Conservation (phyloP, 2,329 filamentous ascomycete genomes). For the Endocalyx cinctus region DNA sequence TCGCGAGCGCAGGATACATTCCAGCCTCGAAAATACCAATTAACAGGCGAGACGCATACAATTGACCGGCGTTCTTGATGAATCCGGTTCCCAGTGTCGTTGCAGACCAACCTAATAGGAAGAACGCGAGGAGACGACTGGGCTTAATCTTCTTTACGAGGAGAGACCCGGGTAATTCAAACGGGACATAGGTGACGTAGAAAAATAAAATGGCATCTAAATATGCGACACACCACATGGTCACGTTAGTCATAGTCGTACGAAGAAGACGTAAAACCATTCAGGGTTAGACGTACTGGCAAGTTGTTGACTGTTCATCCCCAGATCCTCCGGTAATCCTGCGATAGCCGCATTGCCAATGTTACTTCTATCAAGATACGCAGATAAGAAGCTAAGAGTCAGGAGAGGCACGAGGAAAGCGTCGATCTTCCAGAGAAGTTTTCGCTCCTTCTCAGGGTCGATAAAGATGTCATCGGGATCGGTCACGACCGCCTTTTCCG, state of each 20-base stretch:
- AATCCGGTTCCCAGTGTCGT: slow-evolving; percentile 4
- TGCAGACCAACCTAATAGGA: slow-evolving; percentile 5
- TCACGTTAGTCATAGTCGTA: no score
- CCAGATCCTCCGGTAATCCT: slow-evolving; percentile 3
- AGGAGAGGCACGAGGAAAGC: slow-evolving; percentile 3
- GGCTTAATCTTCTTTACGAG: slow-evolving; percentile 5
- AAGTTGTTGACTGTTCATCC: slow-evolving; percentile 4
- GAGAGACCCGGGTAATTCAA: slow-evolving; percentile 5
- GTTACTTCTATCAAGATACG: slow-evolving; percentile 4
- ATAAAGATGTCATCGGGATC: slow-evolving; percentile 5
- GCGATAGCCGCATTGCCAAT: slow-evolving; percentile 4
- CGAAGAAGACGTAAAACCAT: no score
- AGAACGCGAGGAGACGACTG: slow-evolving; percentile 3
- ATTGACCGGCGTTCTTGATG: slow-evolving; percentile 3
- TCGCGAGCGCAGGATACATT: slow-evolving; percentile 6
- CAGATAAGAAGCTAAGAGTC: slow-evolving; percentile 5
- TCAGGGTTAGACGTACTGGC: slow-evolving; percentile 2
- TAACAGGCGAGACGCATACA: slow-evolving; percentile 5
- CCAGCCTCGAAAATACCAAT: slow-evolving; percentile 5
- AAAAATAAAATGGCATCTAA: slow-evolving; percentile 4
- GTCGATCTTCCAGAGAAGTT: slow-evolving; percentile 5
- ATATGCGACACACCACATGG: no score
- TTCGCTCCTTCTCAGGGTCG: slow-evolving; percentile 3
- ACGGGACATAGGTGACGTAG: slow-evolving; percentile 6
- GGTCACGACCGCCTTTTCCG: not conserved